Evolutionary conservation across 2,329 filamentous ascomycete genomes (phyloP), one percentile per base, ranked within the genome.

Genomic region (Penicillium sp.): DNA sequence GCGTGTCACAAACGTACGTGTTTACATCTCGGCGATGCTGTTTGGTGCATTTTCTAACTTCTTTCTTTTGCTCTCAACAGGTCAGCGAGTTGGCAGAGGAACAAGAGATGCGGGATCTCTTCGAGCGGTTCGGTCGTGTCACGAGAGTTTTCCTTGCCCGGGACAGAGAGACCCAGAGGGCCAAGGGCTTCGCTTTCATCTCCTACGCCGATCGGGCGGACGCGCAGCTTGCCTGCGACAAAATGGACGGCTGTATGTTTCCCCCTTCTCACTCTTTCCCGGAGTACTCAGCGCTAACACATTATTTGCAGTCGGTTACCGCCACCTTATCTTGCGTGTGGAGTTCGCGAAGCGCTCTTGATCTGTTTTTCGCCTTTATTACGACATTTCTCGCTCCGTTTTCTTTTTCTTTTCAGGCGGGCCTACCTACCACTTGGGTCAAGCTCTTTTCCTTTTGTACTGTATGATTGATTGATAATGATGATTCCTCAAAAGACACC

Each of bases 151-250:
- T 99, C 82, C 77, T 99, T 68, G 94, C 94, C 67, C 97, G 96
- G 82, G 94, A 99, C 79, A 82, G 94, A 71, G 94, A 99, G 67
- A 99, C 94, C 36, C 90, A 91, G 55, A 80, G 92, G 72, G 94
- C 94, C 65, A 99, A 99, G 85, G 94, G 94, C 57, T 99, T 99
- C 73, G 95, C 95, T 24, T 99, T 99, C 74, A 95, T 99, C 81
- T 95, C 90, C 75, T 99, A 94, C 70, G 89, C 88, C 54, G 94
- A 99, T 74, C 82, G 94, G 63, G 76, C 81, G 63, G 94, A 99
- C 74, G 94, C 94, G 63, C 89, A 89, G 64, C 89, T 88, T 79
- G 94, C 94, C 36, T 95, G 90, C 78, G 87, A 88, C 78, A 96
- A 96, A 83, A 92, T 99, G 90, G 94, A 99, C 76, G 94, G 94